Base-by-base conservation (phyloP, 1,284 basidiomycete species). In the Coniferiporia sulphurascens region DNA sequence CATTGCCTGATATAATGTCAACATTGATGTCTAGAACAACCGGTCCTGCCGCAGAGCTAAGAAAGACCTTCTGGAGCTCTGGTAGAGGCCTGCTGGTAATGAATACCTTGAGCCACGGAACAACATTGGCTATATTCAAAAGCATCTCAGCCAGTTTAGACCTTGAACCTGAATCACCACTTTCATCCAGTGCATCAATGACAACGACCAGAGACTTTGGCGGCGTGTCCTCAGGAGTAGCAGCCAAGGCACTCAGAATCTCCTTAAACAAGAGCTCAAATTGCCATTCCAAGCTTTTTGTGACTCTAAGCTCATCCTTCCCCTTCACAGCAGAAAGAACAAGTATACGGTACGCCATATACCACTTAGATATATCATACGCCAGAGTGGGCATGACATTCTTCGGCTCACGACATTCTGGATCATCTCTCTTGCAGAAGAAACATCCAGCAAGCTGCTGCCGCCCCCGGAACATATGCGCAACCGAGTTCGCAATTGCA, bases 401-500 rank as follows among this genome's bases (percentile, higher is more conserved):
- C 9, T 34, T 19, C 22, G 48, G 22, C 19, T 52, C 13, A 10
- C 44, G 27, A 5, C 27, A 27, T 27, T 27, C 27, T 3, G 27
- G 27, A 27, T 27, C 27, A 27, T 27, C 27, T 12, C 32, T 41
- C 15, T 53, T 34, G 32, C 48, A 62, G 51, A 61, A 63, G 48
- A 62, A 59, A 19, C 48, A 52, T 2, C 65, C 65, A 10, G 71
- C 70, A 7, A 74, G 70, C 45, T 65, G 65, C 8, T 65, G 64
- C 2, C 66, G 60, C 0, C 70, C 62, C n/a, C 67, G 62, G 36
- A 68, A 67, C 27, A 69, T 58, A 49, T 69, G 64, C 48, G 70
- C 70, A 4, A 71, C 59, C 0, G 72, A 70, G 0, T 66, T 71
- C 3, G 71, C 59, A n/a, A 72, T 65, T 0, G 73, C 65, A 36